Percentiles rank a stretch among this genome's conserved stretches.
Evolutionary conservation across 345 rosid species (phyloP).

Genomic region (Xanthoceras sorbifolium): DNA sequence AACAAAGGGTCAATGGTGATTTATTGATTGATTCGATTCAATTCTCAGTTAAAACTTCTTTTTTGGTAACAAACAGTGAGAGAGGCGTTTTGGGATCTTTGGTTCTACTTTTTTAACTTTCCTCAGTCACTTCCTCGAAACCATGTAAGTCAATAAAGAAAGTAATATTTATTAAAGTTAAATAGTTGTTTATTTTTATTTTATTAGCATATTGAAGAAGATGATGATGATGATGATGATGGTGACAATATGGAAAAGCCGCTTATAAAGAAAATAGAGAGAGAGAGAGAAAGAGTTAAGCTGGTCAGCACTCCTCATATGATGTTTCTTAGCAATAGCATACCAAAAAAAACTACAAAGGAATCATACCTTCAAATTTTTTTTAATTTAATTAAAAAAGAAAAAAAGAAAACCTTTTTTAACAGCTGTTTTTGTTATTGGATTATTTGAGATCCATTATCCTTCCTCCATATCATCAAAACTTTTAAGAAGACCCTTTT

Average conservation of each 20-base stretch:
- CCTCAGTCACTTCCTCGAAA: slow-evolving; percentile 5
- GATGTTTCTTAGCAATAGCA: slow-evolving; percentile 20
- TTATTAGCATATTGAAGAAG: not conserved
- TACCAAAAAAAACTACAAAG: slow-evolving; percentile 16
- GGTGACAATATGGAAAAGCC: slow-evolving; percentile 3
- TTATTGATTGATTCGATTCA: not conserved
- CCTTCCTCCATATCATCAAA: not conserved
- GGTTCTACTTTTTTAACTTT: not conserved
- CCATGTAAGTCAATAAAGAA: not conserved
- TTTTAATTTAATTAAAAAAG: too few species aligned
- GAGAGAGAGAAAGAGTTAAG: not conserved
- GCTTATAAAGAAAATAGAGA: not conserved
- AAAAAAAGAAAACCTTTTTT: not conserved
- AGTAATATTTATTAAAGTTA: not conserved
- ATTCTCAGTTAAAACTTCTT: not conserved
- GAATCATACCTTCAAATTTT: not conserved
- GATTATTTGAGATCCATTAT: slow-evolving; percentile 15
- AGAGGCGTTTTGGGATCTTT: not conserved
- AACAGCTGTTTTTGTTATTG: not conserved
- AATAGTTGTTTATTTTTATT: not conserved
- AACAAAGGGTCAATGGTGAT: not conserved
- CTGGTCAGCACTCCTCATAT: slow-evolving; percentile 22
- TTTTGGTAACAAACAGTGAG: not conserved
- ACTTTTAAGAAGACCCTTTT: slow-evolving; percentile 1
- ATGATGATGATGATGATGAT: not conserved